phyloP scores from a whole-genome alignment of 352 stramenopile genomes.

The Thraustochytrium striatum region DNA sequence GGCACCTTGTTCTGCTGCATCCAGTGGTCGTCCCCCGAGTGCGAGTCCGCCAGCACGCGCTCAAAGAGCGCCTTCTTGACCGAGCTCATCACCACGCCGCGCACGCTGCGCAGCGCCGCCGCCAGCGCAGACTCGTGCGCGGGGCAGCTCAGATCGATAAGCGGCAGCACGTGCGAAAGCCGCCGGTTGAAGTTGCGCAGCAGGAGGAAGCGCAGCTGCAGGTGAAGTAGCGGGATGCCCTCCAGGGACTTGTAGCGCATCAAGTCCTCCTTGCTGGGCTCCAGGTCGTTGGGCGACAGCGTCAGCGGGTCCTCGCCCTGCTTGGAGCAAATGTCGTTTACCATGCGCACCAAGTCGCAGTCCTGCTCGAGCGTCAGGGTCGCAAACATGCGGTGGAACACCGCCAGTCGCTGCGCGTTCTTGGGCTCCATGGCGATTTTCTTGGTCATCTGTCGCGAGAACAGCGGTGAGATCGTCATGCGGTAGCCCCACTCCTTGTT shows the following conservation, averaged over 20 bases:
- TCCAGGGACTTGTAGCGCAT: constrained; percentile 26
- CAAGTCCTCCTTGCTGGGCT: constrained; percentile 27
- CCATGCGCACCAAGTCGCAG: constrained; percentile 24
- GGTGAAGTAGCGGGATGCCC: background rate
- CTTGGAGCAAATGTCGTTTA: constrained; percentile 36
- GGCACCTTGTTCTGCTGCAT: constrained; percentile 49
- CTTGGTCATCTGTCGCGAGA: constrained; percentile 36
- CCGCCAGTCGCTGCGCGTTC: constrained; percentile 8
- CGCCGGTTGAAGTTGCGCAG: constrained; percentile 39
- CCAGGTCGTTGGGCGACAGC: constrained; percentile 37
- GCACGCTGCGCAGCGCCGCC: constrained; percentile 18
- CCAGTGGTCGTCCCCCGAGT: constrained; percentile 44
- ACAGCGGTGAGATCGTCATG: constrained; percentile 41
- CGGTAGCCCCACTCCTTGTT: constrained; percentile 43
- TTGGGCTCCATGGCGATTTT: constrained; percentile 18
- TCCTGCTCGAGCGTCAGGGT: constrained; percentile 33
- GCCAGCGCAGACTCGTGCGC: constrained; percentile 39
- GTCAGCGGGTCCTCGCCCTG: constrained; percentile 34
- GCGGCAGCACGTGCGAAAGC: constrained; percentile 24
- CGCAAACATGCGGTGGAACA: constrained; percentile 45
- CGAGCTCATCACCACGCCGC: constrained; percentile 41
- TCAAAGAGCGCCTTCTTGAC: constrained; percentile 45
- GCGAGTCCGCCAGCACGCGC: constrained; percentile 39
- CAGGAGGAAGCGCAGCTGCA: constrained; percentile 36
- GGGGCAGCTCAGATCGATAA: constrained; percentile 35